Evolutionary conservation across 805 yeast species (phyloP), one percentile per base, ranked within the genome.

Genomic region (Cyberlindnera maritima): DNA sequence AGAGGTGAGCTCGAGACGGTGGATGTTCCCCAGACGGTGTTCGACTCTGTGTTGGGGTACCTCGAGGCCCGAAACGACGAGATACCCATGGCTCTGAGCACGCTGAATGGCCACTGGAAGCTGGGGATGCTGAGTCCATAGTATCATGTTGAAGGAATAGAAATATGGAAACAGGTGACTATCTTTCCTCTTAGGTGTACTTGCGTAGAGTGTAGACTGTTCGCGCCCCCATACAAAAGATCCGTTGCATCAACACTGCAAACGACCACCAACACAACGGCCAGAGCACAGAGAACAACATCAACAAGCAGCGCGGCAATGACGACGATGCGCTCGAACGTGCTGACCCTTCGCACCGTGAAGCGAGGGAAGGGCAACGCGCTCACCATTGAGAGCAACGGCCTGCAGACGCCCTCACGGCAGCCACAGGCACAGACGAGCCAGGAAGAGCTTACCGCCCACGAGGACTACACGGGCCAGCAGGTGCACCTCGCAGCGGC

Each of bases 1-100:
- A 56, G 72, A 32, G 68, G 70, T 1, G 74, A 77, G 20, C 66
- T 74, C 19, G 79, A 76, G 43, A 57, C 49, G 4, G 57, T 75
- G 3, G 60, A 53, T 17, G 43, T 69, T 14, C 74, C 76, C 0
- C 45, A 38, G 1, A 41, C 45, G 3, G 72, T 73, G 3, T 48
- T 68, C 18, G 50, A 53, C 1, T 62, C 62, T 37, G 59, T 77
- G 3, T n/a, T 55, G 1, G 20, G 23, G 1, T 48, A 52, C 3
- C 56, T 81, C 15, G 46, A 54, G 1, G 21, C 35, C 0, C 52
- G 62, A 15, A 74, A 71, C 41, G 17, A 15, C 0, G 35, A 39
- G 4, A 53, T 78, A 12, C 85, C 84, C 0, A 21, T 17, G 13
- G 29, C 35, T 6, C 29, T 56, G 2, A 47, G 47, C 34, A 41